These are phyloP conservation scores for Cryptosporidium bovis DNA, from an alignment of 169 alveolate genomes.

Conservation along the genomic window DNA sequence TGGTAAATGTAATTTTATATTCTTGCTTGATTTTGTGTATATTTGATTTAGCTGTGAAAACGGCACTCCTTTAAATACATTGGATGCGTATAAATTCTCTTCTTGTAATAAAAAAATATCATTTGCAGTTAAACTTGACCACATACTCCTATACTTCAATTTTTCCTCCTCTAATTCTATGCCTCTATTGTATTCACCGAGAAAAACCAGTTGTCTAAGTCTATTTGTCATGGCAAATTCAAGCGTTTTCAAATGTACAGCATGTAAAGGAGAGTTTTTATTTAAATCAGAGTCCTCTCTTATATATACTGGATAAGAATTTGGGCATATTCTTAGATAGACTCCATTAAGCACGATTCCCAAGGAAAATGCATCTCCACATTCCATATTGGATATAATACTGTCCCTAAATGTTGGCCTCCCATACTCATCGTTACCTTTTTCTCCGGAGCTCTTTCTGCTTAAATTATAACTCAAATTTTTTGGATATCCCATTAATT, in stretches of 20 bases:
- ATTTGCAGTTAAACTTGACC: conserved; percentile 19
- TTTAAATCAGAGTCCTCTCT: conserved; percentile 13
- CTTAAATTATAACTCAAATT: conserved; percentile 29
- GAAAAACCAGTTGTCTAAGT: conserved; percentile 52
- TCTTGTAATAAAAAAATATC: conserved; percentile 9
- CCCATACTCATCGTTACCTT: conserved; percentile 4
- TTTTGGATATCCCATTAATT: conserved; percentile 46
- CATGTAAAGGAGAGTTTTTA: conserved; percentile 45
- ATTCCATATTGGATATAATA: conserved; percentile 3
- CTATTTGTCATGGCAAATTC: conserved; percentile 54
- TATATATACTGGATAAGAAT: conserved; percentile 49
- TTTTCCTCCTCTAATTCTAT: background rate
- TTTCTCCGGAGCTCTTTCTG: background rate
- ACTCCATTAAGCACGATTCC: conserved; percentile 63
- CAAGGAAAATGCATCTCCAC: conserved; percentile 30
- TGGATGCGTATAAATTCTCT: conserved; percentile 23
- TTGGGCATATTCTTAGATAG: conserved; percentile 54
- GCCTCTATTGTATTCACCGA: conserved; percentile 28
- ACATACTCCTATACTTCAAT: conserved; percentile 1
- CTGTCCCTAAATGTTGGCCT: conserved; percentile 26
- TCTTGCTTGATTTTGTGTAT: conserved; percentile 2
- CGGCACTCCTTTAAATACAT: conserved; percentile 7
- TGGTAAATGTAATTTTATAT: conserved; percentile 25
- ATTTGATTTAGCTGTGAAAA: conserved; percentile 17
- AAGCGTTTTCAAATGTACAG: conserved; percentile 32